Evolutionary conservation across 148 eudicot genomes (phyloP), one percentile per base, ranked within the genome.

Genomic region (Amaranthus cruentus): DNA sequence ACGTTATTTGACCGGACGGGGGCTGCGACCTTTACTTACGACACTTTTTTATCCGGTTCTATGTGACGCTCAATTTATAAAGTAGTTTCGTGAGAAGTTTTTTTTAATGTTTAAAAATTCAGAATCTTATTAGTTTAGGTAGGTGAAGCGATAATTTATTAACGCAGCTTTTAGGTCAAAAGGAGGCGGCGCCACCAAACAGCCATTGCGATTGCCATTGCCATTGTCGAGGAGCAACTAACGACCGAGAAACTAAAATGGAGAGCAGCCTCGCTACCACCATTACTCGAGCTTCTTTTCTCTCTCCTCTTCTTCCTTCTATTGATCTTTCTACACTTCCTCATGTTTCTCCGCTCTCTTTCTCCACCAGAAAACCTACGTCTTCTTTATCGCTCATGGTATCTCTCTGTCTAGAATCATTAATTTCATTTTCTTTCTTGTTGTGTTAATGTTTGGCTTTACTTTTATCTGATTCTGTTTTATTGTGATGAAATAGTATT

Each of bases 321-420:
- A 62, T 55, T 54, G 53, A 52, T 49, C 63, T 53, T 44, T 51
- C 70, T 57, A 21, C 38, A 42, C 61, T 68, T 70, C 66, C 53
- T 47, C 59, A 14, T 43, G 7, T 65, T 67, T 76, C 77, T 44
- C 78, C 79, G 44, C 59, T 21, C 51, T 55, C 49, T 64, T 80
- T 71, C 67, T 54, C 77, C 73, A 46, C 4, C 65, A 71, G 28
- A 58, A 71, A 43, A 4, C 66, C 58, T 57, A 68, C 55, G 50
- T 6, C 61, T 47, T 66, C 68, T 62, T 66, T 65, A n/a, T 81
- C 80, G 59, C 84, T 81, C 78, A 81, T 74, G 86, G 88, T 85
- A 9, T 10, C 6, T 69, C 14, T 55, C 53, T 50, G 18, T 51
- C 6, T 56, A 9, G 7, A 2, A 1, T 63, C 48, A 21, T 56